phyloP scores from a whole-genome alignment of 352 stramenopile genomes.

The Phytophthora capsici region DNA sequence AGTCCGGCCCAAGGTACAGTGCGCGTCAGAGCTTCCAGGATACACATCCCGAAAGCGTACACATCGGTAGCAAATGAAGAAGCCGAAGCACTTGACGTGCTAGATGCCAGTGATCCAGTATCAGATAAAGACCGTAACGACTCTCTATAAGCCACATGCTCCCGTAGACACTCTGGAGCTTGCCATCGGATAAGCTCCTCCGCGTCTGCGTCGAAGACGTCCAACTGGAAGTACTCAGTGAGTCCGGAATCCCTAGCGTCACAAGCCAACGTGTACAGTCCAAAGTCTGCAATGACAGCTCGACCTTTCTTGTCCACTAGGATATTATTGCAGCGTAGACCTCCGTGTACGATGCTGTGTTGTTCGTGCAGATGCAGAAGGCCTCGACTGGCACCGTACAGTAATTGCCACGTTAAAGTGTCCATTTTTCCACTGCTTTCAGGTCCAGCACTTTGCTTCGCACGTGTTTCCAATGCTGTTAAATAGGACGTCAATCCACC shows the following conservation, averaged over 20 bases:
- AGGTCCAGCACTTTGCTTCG: constrained; percentile 37
- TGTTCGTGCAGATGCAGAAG: constrained; percentile 72
- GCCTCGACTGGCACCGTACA: constrained; percentile 65
- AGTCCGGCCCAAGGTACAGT: constrained; percentile 56
- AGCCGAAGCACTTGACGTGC: constrained; percentile 22
- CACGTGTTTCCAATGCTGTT: constrained; percentile 43
- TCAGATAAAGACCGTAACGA: constrained; percentile 38
- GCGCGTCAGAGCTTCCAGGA: constrained; percentile 66
- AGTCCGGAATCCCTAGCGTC: constrained; percentile 48
- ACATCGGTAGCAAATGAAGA: constrained; percentile 61
- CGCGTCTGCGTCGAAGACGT: constrained; percentile 43
- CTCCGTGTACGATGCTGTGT: constrained; percentile 58
- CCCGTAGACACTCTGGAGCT: constrained; percentile 64
- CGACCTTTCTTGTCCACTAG: constrained; percentile 74
- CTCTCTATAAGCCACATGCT: constrained; percentile 39
- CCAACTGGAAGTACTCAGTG: constrained; percentile 38
- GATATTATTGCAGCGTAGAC: constrained; percentile 71
- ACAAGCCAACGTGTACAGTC: constrained; percentile 47
- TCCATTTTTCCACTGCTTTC: constrained; percentile 45
- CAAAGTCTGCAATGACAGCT: constrained; percentile 66
- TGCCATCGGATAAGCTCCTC: constrained; percentile 70
- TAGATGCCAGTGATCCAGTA: constrained; percentile 16
- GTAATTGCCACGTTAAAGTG: constrained; percentile 55
- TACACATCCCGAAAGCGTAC: constrained; percentile 84
- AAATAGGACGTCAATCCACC: constrained; percentile 62